These are phyloP conservation scores for Skeletonema menzelii DNA, from an alignment of 108 stramenopile species.

Conservation along the genomic window DNA sequence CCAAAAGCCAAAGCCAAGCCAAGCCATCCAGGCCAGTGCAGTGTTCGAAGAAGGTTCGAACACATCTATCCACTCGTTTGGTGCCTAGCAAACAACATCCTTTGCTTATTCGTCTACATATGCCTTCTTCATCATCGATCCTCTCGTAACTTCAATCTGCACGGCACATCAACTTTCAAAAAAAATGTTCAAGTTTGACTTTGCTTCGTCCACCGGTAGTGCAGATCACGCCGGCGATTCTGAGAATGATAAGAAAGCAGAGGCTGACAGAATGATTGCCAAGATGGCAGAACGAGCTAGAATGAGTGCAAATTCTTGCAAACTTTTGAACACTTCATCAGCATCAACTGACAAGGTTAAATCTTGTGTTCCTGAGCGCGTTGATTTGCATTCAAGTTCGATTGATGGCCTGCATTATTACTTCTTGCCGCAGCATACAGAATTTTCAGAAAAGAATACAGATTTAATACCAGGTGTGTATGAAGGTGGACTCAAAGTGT, in stretches of 20 bases:
- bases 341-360: background rate
- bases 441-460: conserved; percentile 17
- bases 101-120: too few species aligned
- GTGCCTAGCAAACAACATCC: too few species aligned
- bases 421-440: conserved; percentile 15
- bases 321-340: conserved; percentile 12
- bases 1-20: too few species aligned
- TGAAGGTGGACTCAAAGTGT: conserved; percentile 83
- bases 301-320: conserved; percentile 7
- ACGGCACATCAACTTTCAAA: too few species aligned
- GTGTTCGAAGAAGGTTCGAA: too few species aligned
- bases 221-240: background rate
- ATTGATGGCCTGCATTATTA: conserved; percentile 19
- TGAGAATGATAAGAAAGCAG: conserved; percentile 1
- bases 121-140: too few species aligned
- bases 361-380: conserved; percentile 16
- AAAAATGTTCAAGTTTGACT: conserved; percentile 30
- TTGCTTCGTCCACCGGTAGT: background rate
- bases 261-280: conserved; percentile 1
- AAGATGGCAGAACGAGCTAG: background rate
- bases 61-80: too few species aligned
- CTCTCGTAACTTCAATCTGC: too few species aligned
- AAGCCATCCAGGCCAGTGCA: too few species aligned
- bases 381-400: conserved; percentile 12
- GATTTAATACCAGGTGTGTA: conserved; percentile 78